phyloP scores from a whole-genome alignment of 2,329 filamentous ascomycete genomes.

The Venturia asperata region DNA sequence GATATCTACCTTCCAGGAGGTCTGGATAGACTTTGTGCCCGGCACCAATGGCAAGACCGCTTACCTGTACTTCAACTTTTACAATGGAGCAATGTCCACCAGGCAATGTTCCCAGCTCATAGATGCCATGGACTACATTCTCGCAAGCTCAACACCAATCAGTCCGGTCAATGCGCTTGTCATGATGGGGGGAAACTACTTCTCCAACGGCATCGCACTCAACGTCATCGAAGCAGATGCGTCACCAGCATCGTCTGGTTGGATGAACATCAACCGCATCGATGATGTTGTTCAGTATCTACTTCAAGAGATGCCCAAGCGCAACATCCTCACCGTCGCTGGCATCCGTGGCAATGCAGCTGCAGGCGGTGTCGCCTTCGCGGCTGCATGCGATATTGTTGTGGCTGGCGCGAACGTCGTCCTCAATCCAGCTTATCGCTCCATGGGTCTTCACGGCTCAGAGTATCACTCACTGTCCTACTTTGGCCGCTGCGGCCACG shows the following conservation, averaged over 20 bases:
- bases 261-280: conserved; percentile 41
- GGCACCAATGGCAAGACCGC: conserved; percentile 27
- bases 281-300: conserved; percentile 37
- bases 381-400: conserved; percentile 32
- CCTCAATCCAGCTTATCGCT: conserved; percentile 39
- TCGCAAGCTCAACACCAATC: conserved; percentile 26
- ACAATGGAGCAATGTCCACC: conserved; percentile 41
- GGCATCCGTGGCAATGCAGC: conserved; percentile 38
- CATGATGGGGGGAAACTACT: conserved; percentile 38
- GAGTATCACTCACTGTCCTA: conserved; percentile 40
- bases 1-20: conserved; percentile 34
- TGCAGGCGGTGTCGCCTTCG: conserved; percentile 39
- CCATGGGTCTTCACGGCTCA: conserved; percentile 31
- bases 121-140: conserved; percentile 33
- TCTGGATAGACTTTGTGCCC: conserved; percentile 34
- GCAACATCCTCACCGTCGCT: conserved; percentile 34
- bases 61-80: conserved; percentile 39
- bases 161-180: conserved; percentile 32
- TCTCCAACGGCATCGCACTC: conserved; percentile 40
- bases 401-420: conserved; percentile 35
- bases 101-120: conserved; percentile 34
- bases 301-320: conserved; percentile 33
- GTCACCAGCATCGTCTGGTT: conserved; percentile 36
- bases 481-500: conserved; percentile 32
- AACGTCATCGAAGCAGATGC: conserved; percentile 38